Evolutionary conservation across 805 yeast species (phyloP).

Genomic region (Gaillardinia entomophila): DNA sequence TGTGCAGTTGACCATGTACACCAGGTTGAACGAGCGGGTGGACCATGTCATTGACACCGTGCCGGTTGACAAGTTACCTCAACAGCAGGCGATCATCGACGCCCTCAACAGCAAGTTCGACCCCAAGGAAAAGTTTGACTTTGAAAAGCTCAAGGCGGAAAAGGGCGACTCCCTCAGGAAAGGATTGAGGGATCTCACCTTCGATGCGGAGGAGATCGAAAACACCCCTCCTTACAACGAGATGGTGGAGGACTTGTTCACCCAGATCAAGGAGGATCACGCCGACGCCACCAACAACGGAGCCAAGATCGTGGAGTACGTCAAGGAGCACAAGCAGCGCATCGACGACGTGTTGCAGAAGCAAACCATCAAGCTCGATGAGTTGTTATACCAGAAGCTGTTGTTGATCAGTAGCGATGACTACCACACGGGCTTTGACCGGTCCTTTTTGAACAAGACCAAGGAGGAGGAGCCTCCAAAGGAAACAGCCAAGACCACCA

Average conservation of each 20-base stretch:
- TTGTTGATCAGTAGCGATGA: constrained; percentile 84
- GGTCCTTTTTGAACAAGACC: constrained; percentile 70
- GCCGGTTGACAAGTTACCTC: constrained; percentile 23
- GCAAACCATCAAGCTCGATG: constrained; percentile 61
- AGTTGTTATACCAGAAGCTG: constrained; percentile 64
- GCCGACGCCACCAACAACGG: constrained; percentile 38
- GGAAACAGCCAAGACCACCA: constrained; percentile 1
- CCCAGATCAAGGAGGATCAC: constrained; percentile 65
- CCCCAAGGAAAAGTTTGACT: constrained; percentile 49
- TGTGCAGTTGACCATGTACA: constrained; percentile 77
- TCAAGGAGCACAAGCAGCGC: constrained; percentile 60
- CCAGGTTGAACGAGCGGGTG: constrained; percentile 65
- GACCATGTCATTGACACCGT: constrained; percentile 50
- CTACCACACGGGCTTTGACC: constrained; percentile 86
- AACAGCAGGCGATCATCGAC: constrained; percentile 21
- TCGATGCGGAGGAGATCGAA: constrained; percentile 31
- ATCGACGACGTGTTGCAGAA: constrained; percentile 61
- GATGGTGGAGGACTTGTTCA: constrained; percentile 85
- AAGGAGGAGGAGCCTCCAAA: constrained; percentile 15
- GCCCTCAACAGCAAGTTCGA: constrained; percentile 52
- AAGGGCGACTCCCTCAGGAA: constrained; percentile 41
- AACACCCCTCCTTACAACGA: constrained; percentile 70
- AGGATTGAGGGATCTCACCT: constrained; percentile 34
- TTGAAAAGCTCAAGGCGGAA: constrained; percentile 25
- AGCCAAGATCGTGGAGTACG: constrained; percentile 29